Conservation (phyloP, 2,329 filamentous ascomycete species). For the Aspergillus texensis region DNA sequence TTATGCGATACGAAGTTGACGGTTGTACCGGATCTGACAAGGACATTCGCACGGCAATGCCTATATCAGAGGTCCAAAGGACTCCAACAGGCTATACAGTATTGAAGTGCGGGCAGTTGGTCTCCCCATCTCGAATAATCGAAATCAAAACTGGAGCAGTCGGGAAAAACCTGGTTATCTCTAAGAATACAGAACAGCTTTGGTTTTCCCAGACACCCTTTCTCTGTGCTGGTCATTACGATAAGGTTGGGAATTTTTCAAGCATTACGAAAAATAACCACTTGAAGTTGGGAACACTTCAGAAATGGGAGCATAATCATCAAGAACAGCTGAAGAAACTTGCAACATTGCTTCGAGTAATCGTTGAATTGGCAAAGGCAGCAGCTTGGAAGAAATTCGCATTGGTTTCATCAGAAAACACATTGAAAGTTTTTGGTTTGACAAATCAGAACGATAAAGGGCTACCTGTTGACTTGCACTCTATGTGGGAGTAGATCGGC, state of each 20-base stretch:
- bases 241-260: not conserved
- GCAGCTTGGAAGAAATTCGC: not conserved
- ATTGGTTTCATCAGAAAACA: not conserved
- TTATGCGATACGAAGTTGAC: not conserved
- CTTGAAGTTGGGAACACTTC: not conserved
- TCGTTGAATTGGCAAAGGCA: not conserved
- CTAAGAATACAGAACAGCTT: not conserved
- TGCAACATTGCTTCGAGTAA: not conserved
- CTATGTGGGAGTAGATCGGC: not conserved
- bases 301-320: not conserved
- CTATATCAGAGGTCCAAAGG: not conserved
- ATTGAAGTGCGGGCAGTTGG: not conserved
- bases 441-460: not conserved
- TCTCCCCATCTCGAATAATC: not conserved
- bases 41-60: not conserved
- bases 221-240: not conserved
- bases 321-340: not conserved
- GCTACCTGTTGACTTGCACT: not conserved
- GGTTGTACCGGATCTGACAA: not conserved
- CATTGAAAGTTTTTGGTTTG: not conserved
- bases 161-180: not conserved
- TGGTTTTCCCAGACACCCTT: not conserved
- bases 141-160: not conserved
- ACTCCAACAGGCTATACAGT: not conserved
- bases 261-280: not conserved